Evolutionary conservation across 2,329 filamentous ascomycete species (phyloP).

Genomic region (Colletotrichum trifolii): DNA sequence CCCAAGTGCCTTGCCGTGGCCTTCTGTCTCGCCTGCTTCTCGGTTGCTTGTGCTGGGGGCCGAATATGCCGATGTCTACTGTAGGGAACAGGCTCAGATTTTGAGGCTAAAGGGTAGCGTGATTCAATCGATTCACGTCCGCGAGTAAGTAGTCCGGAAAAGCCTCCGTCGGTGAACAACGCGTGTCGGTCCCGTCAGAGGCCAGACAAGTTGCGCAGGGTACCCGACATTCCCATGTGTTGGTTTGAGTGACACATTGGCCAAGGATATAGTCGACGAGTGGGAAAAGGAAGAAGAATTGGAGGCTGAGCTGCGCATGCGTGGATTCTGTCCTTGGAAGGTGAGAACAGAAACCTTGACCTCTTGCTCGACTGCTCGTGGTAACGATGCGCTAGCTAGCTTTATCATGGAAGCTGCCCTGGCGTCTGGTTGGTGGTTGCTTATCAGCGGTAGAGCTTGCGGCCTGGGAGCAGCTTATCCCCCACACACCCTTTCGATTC

Average conservation of each 20-base stretch:
- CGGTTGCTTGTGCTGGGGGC: constrained; percentile 1
- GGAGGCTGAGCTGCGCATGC: too few relatives aligned
- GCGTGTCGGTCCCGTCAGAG: not conserved
- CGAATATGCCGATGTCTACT: constrained; percentile 13
- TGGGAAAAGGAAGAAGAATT: too few relatives aligned
- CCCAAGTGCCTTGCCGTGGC: not conserved
- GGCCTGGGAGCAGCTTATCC: constrained; percentile 29
- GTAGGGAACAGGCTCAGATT: not conserved
- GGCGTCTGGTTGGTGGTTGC: constrained; percentile 19
- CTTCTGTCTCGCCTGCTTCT: not conserved
- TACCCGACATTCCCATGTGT: too few relatives aligned
- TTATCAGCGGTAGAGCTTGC: constrained; percentile 32
- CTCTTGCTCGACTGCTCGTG: constrained; percentile 1
- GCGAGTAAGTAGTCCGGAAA: not conserved
- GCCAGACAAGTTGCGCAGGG: not conserved
- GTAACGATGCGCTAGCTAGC: constrained; percentile 26
- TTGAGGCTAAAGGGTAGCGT: constrained; percentile 3
- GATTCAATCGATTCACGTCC: not conserved
- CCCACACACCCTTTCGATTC: constrained; percentile 16
- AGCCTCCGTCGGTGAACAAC: constrained; percentile 2
- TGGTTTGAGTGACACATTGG: too few relatives aligned
- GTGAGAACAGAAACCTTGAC: not conserved
- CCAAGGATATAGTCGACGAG: too few relatives aligned
- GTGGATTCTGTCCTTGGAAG: too few relatives aligned
- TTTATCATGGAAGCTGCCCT: constrained; percentile 30